Conservation (phyloP, 495 filamentous ascomycete genomes). For the Tuber indicum region DNA sequence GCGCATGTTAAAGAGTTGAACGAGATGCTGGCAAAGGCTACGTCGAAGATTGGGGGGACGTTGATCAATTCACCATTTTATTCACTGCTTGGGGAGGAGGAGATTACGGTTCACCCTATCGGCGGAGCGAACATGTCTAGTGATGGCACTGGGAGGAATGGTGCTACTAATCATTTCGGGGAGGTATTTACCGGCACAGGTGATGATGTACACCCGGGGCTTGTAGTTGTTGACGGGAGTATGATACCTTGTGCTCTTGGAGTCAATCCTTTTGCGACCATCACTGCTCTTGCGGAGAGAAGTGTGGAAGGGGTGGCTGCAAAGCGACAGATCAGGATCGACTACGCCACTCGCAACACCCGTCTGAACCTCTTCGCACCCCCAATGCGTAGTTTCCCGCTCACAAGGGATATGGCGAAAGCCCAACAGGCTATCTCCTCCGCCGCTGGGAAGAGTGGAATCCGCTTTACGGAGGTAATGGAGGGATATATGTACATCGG, state of each 20-base stretch:
- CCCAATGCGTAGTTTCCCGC: conserved; percentile 25
- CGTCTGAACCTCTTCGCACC: conserved; percentile 36
- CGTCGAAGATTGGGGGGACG: conserved; percentile 53
- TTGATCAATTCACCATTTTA: conserved; percentile 55
- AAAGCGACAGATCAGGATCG: conserved; percentile 47
- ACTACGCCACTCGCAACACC: conserved; percentile 49
- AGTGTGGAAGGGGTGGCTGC: conserved; percentile 50
- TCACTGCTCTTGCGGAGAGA: conserved; percentile 60
- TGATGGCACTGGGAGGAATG: conserved; percentile 52
- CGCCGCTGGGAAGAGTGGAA: conserved; percentile 48
- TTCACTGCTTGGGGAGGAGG: conserved; percentile 49
- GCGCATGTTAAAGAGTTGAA: conserved; percentile 53
- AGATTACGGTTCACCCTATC: conserved; percentile 63
- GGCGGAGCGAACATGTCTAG: conserved; percentile 60
- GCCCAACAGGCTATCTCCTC: conserved; percentile 45
- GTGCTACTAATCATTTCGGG: conserved; percentile 60
- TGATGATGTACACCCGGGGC: conserved; percentile 50
- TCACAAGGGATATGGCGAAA: conserved; percentile 18
- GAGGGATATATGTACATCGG: conserved; percentile 55
- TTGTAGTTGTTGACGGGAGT: conserved; percentile 59
- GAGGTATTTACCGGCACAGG: conserved; percentile 54
- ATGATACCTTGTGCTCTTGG: conserved; percentile 59
- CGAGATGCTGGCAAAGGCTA: conserved; percentile 49
- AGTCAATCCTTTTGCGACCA: conserved; percentile 65
- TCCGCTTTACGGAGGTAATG: conserved; percentile 60